Base-by-base conservation (phyloP, 1,139 yeast genomes). In the Yamadazyma trypodendri region DNA sequence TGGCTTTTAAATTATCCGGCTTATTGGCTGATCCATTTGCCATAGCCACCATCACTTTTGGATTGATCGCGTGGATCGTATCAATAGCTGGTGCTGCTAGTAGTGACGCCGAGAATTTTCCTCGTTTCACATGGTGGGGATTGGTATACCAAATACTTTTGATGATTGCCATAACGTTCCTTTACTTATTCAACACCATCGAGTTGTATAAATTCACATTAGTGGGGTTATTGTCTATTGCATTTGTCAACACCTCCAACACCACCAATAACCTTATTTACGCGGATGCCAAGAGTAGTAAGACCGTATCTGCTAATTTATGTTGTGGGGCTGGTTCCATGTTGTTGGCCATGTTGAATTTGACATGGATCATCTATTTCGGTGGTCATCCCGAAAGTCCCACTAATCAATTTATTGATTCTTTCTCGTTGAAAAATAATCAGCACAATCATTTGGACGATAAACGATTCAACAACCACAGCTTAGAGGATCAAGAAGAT, bases 111-210 rank as follows among this genome's bases (percentile, higher is more conserved):
- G 9, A 51, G 49, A 31, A 52, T 51, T 10, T 87, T 82, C 57
- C 97, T 96, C 77, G 80, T 48, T 85, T 92, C 60, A 77, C 94
- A 7, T 92, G 98, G 98, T 92, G 98, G 98, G 96, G 96, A 3
- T 63, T 92, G n/a, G 92, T 85, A 6, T 92, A 81, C 55, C 81
- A 92, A 63, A 67, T 89, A 24, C 48, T 85, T 25, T 55, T 88
- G 28, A 73, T 86, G 22, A 40, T 69, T 6, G 60, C 75, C 24
- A 71, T 89, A 35, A 62, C 81, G 21, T 55, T 79, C 30, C 66
- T 87, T 27, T 84, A 88, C 51, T 72, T 82, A 40, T 77, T 78
- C 52, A 83, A 85, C 59, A 67, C 80, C 36, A 70, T 87, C 42
- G 89, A 85, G 55, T 73, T 79, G 46, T 88, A 92, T 64, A 77